Evolutionary conservation across 306 rosid species (phyloP).

Genomic region (Psophocarpus tetragonolobus): DNA sequence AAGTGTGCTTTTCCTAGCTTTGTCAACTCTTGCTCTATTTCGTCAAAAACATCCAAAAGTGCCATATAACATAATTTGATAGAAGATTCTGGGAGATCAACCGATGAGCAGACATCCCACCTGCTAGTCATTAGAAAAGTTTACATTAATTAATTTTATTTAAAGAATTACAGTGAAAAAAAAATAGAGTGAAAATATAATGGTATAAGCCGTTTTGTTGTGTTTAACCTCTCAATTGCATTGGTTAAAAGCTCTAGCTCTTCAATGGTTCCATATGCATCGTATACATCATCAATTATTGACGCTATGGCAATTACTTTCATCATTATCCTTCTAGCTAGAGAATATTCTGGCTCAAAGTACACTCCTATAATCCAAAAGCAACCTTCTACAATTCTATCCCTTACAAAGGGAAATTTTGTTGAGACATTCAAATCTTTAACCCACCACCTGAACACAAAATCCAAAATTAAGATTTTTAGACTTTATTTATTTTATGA

Average conservation of each 20-base stretch:
- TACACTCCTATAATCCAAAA: slow-evolving; percentile 46
- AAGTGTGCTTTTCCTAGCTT: slow-evolving; percentile 21
- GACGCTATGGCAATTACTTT: slow-evolving; percentile 3
- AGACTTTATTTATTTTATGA: no score
- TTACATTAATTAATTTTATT: background rate
- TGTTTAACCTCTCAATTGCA: slow-evolving; percentile 45
- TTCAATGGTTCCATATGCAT: slow-evolving; percentile 52
- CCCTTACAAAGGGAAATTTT: slow-evolving; percentile 40
- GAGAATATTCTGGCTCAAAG: slow-evolving; percentile 30
- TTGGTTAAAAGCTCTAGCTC: slow-evolving; percentile 47
- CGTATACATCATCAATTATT: slow-evolving; percentile 54
- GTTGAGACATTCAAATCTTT: slow-evolving; percentile 30
- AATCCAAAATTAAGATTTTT: background rate
- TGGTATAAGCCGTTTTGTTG: background rate
- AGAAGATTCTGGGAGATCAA: slow-evolving; percentile 34
- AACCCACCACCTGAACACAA: slow-evolving; percentile 52
- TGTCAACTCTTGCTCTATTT: slow-evolving; percentile 31
- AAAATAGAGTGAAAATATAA: background rate
- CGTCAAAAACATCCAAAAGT: slow-evolving; percentile 24
- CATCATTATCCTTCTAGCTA: slow-evolving; percentile 32
- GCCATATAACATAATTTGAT: slow-evolving; percentile 22
- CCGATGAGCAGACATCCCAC: slow-evolving; percentile 30
- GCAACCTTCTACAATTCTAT: slow-evolving; percentile 53
- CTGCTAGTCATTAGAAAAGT: background rate
- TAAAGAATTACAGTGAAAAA: background rate